Percentiles rank a stretch among this genome's conserved stretches.
These are phyloP conservation scores for Aspergillus carlsbadensis DNA, from an alignment of 495 filamentous ascomycete species.

Conservation along the genomic window DNA sequence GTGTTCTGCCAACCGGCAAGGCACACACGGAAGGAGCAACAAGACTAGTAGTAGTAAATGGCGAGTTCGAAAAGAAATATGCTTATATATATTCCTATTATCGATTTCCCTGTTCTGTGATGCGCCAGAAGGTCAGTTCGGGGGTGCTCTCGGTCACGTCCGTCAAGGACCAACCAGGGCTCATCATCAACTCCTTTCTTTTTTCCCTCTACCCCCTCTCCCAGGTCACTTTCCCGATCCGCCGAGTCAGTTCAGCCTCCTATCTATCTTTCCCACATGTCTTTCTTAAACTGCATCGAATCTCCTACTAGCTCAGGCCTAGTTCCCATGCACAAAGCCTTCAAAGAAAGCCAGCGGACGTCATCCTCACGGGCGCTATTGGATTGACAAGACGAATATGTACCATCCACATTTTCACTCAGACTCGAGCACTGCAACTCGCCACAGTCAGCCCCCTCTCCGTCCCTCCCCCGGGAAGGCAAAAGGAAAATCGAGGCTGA, in stretches of 20 bases:
- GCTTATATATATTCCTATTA: neutral
- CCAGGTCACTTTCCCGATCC: neutral
- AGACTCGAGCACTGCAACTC: conserved; percentile 13
- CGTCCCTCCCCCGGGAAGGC: conserved; percentile 7
- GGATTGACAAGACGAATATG: conserved; percentile 12
- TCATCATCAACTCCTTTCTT: neutral
- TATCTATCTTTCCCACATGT: neutral
- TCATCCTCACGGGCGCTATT: neutral
- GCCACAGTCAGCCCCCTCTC: conserved; percentile 12
- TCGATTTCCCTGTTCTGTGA: neutral
- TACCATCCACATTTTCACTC: conserved; percentile 8
- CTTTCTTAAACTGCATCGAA: neutral
- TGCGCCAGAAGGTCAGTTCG: neutral
- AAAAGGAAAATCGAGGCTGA: conserved; percentile 2
- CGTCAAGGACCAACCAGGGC: neutral
- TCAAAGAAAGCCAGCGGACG: neutral
- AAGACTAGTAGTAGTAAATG: neutral
- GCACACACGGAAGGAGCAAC: no score
- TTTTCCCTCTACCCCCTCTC: neutral
- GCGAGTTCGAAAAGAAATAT: neutral
- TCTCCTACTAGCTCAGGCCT: neutral
- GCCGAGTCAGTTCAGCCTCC: conserved; percentile 2
- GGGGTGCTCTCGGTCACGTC: neutral
- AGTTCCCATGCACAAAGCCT: neutral
- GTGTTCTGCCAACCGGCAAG: no score